Percentiles rank a stretch among this genome's conserved stretches.
Conservation (phyloP, 2,329 filamentous ascomycete species). For the Calonectria montana region DNA sequence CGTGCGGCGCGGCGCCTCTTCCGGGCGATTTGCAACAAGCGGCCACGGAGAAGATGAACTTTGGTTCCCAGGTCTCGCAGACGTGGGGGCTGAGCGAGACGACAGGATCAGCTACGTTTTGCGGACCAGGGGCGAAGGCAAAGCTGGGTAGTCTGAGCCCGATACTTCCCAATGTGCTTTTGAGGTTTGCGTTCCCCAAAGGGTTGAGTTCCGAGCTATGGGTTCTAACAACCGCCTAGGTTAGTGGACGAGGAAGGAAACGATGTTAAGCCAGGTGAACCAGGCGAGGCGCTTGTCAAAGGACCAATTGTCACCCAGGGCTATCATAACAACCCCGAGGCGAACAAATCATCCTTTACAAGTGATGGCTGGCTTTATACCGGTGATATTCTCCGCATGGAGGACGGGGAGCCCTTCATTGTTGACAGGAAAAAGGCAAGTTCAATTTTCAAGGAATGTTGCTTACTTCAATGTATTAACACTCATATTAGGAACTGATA, state of each 20-base stretch:
- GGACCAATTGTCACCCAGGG: conserved; percentile 79
- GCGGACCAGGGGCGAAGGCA: conserved; percentile 53
- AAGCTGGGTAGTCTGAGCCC: conserved; percentile 58
- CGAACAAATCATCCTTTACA: conserved; percentile 70
- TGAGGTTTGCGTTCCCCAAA: conserved; percentile 37
- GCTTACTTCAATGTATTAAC: background rate
- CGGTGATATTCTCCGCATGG: conserved; percentile 80
- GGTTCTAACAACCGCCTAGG: conserved; percentile 31
- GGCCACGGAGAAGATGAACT: conserved; percentile 60
- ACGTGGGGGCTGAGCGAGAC: conserved; percentile 71
- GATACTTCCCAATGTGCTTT: conserved; percentile 42
- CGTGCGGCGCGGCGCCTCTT: conserved; percentile 67
- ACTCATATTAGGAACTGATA: conserved; percentile 62
- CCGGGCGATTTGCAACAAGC: conserved; percentile 64
- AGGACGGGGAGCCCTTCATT: conserved; percentile 78
- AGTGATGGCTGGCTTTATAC: conserved; percentile 77
- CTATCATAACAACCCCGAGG: conserved; percentile 76
- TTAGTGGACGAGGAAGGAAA: conserved; percentile 54
- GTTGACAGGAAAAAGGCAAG: conserved; percentile 79
- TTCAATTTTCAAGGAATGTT: background rate
- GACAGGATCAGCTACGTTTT: conserved; percentile 58
- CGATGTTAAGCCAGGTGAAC: conserved; percentile 52
- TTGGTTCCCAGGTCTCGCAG: conserved; percentile 57
- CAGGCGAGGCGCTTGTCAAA: conserved; percentile 75
- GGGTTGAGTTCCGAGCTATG: no score